Conservation (phyloP, 192 early-diverging fungal species). For the Entomortierella chlamydospora region DNA sequence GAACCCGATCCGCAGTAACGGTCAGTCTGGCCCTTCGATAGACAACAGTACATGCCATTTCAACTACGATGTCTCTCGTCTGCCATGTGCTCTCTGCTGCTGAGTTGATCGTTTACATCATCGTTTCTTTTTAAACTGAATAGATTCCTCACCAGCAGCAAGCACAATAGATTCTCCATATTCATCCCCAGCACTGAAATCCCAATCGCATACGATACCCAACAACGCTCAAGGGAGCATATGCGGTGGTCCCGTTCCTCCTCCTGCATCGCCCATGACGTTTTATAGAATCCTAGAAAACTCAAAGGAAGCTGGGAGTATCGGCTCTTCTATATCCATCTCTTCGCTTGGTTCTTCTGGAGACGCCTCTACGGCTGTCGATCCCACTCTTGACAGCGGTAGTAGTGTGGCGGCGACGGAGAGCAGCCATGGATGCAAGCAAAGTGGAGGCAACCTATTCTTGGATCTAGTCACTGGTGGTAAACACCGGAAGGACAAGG, state of each 20-base stretch:
- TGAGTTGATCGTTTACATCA: neutral
- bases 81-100: neutral
- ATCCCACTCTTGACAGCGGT: constrained; percentile 21
- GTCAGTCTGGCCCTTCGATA: constrained; percentile 7
- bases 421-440: neutral
- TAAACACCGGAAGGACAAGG: constrained; percentile 33
- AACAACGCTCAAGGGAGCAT: too few relatives aligned
- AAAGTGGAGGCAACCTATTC: neutral
- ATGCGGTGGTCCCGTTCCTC: constrained; percentile 4
- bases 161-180: constrained; percentile 37
- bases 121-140: neutral
- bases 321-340: constrained; percentile 37
- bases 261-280: constrained; percentile 26
- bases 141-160: constrained; percentile 19
- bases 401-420: constrained; percentile 10
- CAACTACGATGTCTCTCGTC: neutral
- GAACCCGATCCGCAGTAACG: neutral
- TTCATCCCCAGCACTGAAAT: constrained; percentile 26
- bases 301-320: constrained; percentile 25
- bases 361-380: constrained; percentile 31
- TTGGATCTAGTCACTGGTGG: constrained; percentile 39
- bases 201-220: constrained; percentile 1
- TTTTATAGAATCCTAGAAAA: constrained; percentile 26
- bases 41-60: constrained; percentile 32
- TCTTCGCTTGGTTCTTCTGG: constrained; percentile 32